Percentiles rank a stretch among this genome's conserved stretches.
These are phyloP conservation scores for Aspergillus glaucus DNA, from an alignment of 2,329 filamentous ascomycete genomes.

Conservation along the genomic window DNA sequence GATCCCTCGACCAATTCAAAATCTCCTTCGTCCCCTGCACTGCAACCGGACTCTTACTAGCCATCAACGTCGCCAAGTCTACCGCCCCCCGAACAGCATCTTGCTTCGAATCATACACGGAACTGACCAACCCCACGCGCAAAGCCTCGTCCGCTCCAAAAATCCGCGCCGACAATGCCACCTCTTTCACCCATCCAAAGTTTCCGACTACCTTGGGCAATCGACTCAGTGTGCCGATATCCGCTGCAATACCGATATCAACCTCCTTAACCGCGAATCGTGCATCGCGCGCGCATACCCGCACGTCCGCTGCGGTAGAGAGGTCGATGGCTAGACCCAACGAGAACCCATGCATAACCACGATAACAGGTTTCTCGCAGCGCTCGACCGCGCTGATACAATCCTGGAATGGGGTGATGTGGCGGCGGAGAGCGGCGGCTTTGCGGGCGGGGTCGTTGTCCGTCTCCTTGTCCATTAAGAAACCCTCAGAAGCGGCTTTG, in stretches of 20 bases:
- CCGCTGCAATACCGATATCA: conserved; percentile 45
- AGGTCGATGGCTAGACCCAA: conserved; percentile 72
- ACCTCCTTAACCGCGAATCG: conserved; percentile 44
- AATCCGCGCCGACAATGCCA: conserved; percentile 37
- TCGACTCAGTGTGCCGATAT: conserved; percentile 42
- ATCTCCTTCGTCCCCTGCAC: conserved; percentile 84
- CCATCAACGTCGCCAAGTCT: conserved; percentile 59
- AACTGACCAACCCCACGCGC: conserved; percentile 39
- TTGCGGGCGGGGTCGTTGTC: conserved; percentile 56
- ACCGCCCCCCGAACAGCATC: conserved; percentile 58
- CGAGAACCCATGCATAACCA: conserved; percentile 69
- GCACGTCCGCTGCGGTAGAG: conserved; percentile 37
- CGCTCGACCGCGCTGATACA: conserved; percentile 70
- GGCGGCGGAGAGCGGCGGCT: conserved; percentile 56
- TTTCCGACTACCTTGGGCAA: conserved; percentile 43
- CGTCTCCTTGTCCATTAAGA: conserved; percentile 35
- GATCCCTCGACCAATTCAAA: conserved; percentile 73
- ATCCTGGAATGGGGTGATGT: conserved; percentile 74
- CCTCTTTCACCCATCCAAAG: conserved; percentile 45
- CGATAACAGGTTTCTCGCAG: conserved; percentile 89
- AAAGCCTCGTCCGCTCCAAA: conserved; percentile 42
- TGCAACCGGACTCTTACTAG: conserved; percentile 78
- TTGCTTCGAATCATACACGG: conserved; percentile 47
- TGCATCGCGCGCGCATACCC: conserved; percentile 31
- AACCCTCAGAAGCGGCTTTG: conserved; percentile 56